Evolutionary conservation across 2,329 filamentous ascomycete genomes (phyloP).

Genomic region (Fusarium secorum): DNA sequence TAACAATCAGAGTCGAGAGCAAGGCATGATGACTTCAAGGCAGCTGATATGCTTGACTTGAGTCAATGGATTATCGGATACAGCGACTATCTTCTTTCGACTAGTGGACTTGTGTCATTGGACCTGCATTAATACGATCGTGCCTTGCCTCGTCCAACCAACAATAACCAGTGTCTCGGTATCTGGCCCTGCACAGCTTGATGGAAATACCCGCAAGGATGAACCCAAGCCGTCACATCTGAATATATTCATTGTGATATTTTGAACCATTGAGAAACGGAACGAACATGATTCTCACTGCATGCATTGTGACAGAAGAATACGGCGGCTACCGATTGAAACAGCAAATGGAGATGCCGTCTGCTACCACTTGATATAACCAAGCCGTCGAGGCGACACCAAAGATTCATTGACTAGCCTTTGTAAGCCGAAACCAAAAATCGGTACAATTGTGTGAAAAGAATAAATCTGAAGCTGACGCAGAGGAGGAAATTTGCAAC

Average conservation of each 20-base stretch:
- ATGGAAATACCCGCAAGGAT: neutral
- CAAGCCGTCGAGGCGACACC: neutral
- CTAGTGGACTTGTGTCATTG: neutral
- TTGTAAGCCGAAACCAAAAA: neutral
- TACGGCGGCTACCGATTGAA: slow-evolving; percentile 31
- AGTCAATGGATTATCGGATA: neutral
- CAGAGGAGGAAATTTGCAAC: neutral
- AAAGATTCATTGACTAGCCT: neutral
- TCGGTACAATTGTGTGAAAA: neutral
- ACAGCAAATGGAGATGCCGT: slow-evolving; percentile 20
- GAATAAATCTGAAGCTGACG: neutral
- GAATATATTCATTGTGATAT: neutral
- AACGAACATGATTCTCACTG: neutral
- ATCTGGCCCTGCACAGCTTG: slow-evolving; percentile 1
- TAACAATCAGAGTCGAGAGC: neutral
- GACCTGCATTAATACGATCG: slow-evolving; percentile 18
- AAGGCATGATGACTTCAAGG: neutral
- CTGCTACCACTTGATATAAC: neutral
- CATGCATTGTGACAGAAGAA: neutral
- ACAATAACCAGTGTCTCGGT: slow-evolving; percentile 17
- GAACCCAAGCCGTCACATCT: neutral
- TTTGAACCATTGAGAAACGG: neutral
- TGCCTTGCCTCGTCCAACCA: slow-evolving; percentile 12
- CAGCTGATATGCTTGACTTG: neutral
- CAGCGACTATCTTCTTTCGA: neutral